Evolutionary conservation across 495 filamentous ascomycete species (phyloP).

Genomic region (Staphylotrichum tortipilum): DNA sequence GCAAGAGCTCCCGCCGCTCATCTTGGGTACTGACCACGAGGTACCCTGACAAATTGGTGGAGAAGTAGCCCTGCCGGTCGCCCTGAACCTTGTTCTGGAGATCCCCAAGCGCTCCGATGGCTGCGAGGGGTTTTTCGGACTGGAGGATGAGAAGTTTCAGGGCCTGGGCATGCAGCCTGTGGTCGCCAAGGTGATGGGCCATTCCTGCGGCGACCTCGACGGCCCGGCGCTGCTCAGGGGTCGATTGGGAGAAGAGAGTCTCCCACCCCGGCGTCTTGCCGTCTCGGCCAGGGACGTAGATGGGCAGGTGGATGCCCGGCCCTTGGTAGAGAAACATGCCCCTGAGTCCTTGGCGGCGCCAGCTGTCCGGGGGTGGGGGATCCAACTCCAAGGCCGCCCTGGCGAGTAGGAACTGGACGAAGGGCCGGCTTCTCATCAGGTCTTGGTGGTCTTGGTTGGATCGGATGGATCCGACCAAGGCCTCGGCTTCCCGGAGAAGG

Average conservation of each 20-base stretch:
- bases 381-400: slow-evolving; percentile 9
- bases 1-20: too few species aligned
- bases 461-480: too few species aligned
- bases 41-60: too few species aligned
- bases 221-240: background rate
- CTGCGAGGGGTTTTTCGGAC: too few species aligned
- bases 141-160: slow-evolving; percentile 15
- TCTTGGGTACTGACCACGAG: too few species aligned
- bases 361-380: too few species aligned
- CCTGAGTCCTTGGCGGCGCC: too few species aligned
- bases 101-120: too few species aligned
- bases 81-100: too few species aligned
- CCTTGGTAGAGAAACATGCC: slow-evolving; percentile 3
- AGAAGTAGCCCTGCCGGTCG: too few species aligned
- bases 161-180: slow-evolving; percentile 6
- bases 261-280: slow-evolving; percentile 12
- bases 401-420: slow-evolving; percentile 18
- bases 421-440: slow-evolving; percentile 16
- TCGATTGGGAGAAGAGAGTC: slow-evolving; percentile 2
- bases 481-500: too few species aligned
- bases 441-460: slow-evolving; percentile 6
- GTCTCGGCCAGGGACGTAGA: slow-evolving; percentile 11
- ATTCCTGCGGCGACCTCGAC: slow-evolving; percentile 11
- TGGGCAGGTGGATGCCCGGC: slow-evolving; percentile 9
- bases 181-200: slow-evolving; percentile 11